Evolutionary conservation across 345 rosid genomes (phyloP).

Genomic region (Melaleuca alternifolia): DNA sequence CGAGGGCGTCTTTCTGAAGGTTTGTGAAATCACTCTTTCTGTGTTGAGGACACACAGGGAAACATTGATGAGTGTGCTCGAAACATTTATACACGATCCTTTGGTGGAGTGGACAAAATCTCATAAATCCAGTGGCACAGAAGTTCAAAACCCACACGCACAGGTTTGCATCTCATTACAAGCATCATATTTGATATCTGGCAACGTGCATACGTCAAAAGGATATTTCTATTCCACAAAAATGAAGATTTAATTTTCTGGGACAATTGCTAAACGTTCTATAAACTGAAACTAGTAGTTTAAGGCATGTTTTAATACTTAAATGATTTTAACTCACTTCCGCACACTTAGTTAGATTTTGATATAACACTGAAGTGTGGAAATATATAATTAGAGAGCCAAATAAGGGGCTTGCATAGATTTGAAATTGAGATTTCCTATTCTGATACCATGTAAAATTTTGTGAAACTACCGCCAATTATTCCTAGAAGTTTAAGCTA

Average conservation of each 20-base stretch:
- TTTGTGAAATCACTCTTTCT: constrained; percentile 82
- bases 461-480: not conserved
- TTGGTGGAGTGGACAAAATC: constrained; percentile 98
- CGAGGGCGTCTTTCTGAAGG: constrained; percentile 79
- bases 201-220: not conserved
- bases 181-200: not conserved
- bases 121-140: constrained; percentile 94
- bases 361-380: not conserved
- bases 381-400: not conserved
- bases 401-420: not conserved
- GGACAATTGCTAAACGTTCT: not conserved
- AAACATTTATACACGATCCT: constrained; percentile 99
- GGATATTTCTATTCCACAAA: not conserved
- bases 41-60: constrained; percentile 85
- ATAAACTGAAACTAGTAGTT: not conserved
- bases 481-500: not conserved
- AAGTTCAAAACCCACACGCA: constrained; percentile 97
- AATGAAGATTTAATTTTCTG: not conserved
- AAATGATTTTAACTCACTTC: not conserved
- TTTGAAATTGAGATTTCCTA: not conserved
- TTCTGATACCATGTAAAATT: not conserved
- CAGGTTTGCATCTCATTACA: constrained; percentile 41
- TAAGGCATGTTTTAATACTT: not conserved
- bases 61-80: constrained; percentile 92
- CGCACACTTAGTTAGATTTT: not conserved